Evolutionary conservation across 140 eudicot genomes (phyloP).

Genomic region (Oenanthe javanica): DNA sequence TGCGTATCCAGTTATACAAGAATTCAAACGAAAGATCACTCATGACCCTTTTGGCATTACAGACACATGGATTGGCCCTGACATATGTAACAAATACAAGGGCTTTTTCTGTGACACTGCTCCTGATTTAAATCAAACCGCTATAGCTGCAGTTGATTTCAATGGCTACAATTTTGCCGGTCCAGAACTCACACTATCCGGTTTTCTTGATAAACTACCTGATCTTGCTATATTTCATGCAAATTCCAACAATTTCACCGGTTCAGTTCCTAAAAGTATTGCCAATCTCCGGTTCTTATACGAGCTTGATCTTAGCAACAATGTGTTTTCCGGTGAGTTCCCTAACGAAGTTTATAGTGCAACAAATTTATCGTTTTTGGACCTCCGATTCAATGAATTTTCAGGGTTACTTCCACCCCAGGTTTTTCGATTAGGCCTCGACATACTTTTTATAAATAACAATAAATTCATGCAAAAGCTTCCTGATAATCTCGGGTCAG

Average conservation of each 20-base stretch:
- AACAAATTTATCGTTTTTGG: constrained; percentile 27
- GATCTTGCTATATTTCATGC: constrained; percentile 56
- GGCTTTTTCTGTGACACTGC: constrained; percentile 35
- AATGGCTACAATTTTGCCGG: constrained; percentile 30
- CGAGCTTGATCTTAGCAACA: constrained; percentile 59
- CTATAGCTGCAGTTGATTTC: constrained; percentile 38
- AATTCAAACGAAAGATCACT: constrained; percentile 18
- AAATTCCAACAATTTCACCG: constrained; percentile 48
- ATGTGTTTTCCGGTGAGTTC: constrained; percentile 32
- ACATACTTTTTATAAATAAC: constrained; percentile 53
- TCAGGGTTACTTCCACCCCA: constrained; percentile 36
- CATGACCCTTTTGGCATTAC: constrained; percentile 30
- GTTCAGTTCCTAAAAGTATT: constrained; percentile 24
- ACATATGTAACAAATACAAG: constrained; percentile 30
- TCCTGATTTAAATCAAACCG: constrained; percentile 1
- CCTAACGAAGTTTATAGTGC: constrained; percentile 28
- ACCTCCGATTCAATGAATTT: constrained; percentile 51
- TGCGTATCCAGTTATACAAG: constrained; percentile 24
- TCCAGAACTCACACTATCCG: constrained; percentile 20
- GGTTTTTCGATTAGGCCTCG: constrained; percentile 31
- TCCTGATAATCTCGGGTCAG: constrained; percentile 33
- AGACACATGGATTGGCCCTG: constrained; percentile 33
- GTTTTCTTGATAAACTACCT: constrained; percentile 26
- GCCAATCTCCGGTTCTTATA: constrained; percentile 22
- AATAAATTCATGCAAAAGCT: constrained; percentile 37